Base-by-base conservation (phyloP, 345 rosid species). In the Acer yangbiense region DNA sequence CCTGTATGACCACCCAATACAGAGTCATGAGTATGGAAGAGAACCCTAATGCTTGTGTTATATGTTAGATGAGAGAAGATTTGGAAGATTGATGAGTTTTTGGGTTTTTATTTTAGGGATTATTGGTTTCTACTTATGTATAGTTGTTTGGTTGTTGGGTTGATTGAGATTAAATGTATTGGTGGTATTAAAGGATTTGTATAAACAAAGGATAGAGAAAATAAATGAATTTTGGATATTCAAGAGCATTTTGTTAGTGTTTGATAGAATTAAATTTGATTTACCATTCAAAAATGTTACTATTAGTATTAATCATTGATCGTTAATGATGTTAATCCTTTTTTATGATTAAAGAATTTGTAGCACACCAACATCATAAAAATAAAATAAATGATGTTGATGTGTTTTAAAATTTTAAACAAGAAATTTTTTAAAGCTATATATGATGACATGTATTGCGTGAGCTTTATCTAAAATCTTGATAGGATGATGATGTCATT, bases 1-100 rank as follows among this genome's bases (percentile, higher is more conserved):
- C 89, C 44, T 0, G 82, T 67, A 2, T 52, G 63, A 61, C 87
- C n/a, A 66, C 54, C n/a, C 11, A 77, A 9, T 86, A 85, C 78
- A 80, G 67, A 35, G 88, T 60, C 3, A 72, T 73, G 43, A 82
- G 87, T 52, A 67, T 69, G 2, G 95, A 89, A 73, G 93, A 91
- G 69, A 83, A 88, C 74, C 93, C 91, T 3, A 91, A 84, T 68
- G 50, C 82, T 7, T 89, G 93, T 72, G 85, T 82, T 62, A 88
- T 91, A 9, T 84, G 76, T 58, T 91, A 43, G 57, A 73, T 14
- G 7, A 35, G 17, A 54, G n/a, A 48, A 82, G 16, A 16, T 52
- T 16, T 72, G 73, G 23, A 18, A 39, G 55, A 54, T 14, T 16
- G 5, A 16, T 1, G 27, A 21, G 64, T 60, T 60, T 60, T 60